phyloP scores from a whole-genome alignment of 495 filamentous ascomycete genomes.

The Neurospora africana region DNA sequence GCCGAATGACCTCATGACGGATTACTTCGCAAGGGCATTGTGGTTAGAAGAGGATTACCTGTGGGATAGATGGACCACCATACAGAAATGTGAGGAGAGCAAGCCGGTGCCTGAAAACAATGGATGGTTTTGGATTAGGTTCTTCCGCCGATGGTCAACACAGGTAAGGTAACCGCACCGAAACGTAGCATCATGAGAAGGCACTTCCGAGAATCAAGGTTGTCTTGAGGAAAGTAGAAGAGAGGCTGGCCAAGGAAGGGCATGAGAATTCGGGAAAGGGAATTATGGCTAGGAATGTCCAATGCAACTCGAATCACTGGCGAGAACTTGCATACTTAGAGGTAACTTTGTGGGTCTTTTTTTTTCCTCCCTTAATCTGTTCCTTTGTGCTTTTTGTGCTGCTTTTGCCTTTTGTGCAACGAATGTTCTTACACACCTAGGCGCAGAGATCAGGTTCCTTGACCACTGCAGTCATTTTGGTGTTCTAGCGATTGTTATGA shows the following conservation, averaged over 20 bases:
- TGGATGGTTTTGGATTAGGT: neutral
- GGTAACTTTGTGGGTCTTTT: too few relatives aligned
- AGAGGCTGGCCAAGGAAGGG: neutral
- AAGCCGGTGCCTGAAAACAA: neutral
- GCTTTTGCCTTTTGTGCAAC: too few relatives aligned
- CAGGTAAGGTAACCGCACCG: neutral
- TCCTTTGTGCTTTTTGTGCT: too few relatives aligned
- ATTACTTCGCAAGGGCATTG: neutral
- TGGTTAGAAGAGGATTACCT: neutral
- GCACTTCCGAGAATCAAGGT: neutral
- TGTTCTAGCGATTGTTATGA: neutral
- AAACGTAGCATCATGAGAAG: neutral
- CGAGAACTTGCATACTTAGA: too few relatives aligned
- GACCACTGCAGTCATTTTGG: neutral
- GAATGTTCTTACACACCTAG: neutral
- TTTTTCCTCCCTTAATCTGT: too few relatives aligned
- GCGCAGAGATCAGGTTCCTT: neutral
- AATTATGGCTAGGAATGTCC: neutral
- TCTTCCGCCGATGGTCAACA: neutral
- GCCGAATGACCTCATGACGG: neutral
- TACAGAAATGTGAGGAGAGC: neutral
- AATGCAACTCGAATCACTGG: too few relatives aligned
- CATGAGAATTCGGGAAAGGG: neutral
- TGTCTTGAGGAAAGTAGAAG: neutral
- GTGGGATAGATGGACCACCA: neutral